These are phyloP conservation scores for Vaccinium darrowii DNA, from an alignment of 148 eudicot species.

Conservation along the genomic window DNA sequence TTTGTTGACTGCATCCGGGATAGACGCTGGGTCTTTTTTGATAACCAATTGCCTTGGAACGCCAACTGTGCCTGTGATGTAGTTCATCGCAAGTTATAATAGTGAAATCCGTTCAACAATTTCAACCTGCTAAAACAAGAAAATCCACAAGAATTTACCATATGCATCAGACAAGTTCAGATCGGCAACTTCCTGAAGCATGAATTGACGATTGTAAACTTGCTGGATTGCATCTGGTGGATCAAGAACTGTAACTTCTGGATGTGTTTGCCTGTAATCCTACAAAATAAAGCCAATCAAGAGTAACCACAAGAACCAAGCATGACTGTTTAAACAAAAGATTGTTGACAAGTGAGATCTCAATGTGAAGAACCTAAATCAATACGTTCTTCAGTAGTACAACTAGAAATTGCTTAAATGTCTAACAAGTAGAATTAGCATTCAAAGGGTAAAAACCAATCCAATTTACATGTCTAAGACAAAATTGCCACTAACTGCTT, in stretches of 20 bases:
- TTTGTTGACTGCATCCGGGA: conserved; percentile 61
- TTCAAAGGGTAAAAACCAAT: background rate
- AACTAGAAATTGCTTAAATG: background rate
- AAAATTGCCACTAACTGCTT: background rate
- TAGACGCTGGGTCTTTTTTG: conserved; percentile 74
- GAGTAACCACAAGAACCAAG: conserved; percentile 3
- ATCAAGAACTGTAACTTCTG: conserved; percentile 86
- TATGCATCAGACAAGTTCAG: conserved; percentile 62
- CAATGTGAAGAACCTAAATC: background rate
- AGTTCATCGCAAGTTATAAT: background rate
- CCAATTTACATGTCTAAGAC: background rate
- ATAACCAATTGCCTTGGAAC: conserved; percentile 86
- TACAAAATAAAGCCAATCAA: conserved; percentile 28
- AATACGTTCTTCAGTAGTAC: background rate
- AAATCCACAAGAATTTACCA: conserved; percentile 43
- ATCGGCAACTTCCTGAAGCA: conserved; percentile 93
- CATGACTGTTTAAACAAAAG: background rate
- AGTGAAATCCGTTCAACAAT: background rate
- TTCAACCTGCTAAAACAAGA: background rate
- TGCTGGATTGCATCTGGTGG: conserved; percentile 96
- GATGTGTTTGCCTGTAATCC: conserved; percentile 77
- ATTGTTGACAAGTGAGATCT: background rate
- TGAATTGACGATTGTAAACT: conserved; percentile 82
- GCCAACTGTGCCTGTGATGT: conserved; percentile 64
- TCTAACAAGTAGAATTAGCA: background rate